Evolutionary conservation across 2,329 filamentous ascomycete genomes (phyloP), one percentile per base, ranked within the genome.

Genomic region (Stromatinia cepivora): DNA sequence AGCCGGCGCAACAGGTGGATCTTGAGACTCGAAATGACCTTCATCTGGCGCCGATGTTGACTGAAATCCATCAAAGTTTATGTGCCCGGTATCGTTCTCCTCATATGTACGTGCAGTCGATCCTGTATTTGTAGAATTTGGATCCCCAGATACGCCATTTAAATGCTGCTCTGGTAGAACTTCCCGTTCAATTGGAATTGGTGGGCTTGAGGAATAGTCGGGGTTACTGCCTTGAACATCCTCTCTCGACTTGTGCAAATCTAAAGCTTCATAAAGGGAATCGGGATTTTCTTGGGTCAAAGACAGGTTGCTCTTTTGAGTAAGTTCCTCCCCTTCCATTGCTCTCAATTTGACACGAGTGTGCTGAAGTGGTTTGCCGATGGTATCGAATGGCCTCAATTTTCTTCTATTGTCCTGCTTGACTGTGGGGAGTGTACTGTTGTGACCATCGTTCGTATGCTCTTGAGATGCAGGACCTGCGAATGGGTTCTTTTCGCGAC

Each of bases 271-370:
- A 46, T 78, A 78, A 17, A 72, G 72, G 3, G 73, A 77, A 50
- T 61, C 69, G 11, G 76, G 66, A 65, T 77, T 77, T 65, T 75
- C 73, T 59, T 78, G 77, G 3, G 77, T 78, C 4, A 71, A 52
- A 48, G 76, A 77, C 72, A 77, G 70, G 2, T 72, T 72, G 42
- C 73, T 76, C 46, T 70, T 73, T 62, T 77, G 77, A 1, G 72
- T 74, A 22, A 65, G 50, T 52, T 61, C 66, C n/a, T 50, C 71
- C 63, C 34, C 46, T 34, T 31, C 45, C 59, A 64, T 64, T 39
- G 34, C 34, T 64, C 5, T 64, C 15, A 64, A 54, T 69, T 25
- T 36, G 34, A 39, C 11, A 42, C 15, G 22, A 10, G 25, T 11
- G 20, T 11, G 10, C 15, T n/a, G 48, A 17, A 46, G 9, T 22